A percentile compares a stretch with the other conserved stretches of the same genome.
Evolutionary conservation across 164 flowering plant genomes (phyloP).

Genomic region (Kalanchoe fedtschenkoi): DNA sequence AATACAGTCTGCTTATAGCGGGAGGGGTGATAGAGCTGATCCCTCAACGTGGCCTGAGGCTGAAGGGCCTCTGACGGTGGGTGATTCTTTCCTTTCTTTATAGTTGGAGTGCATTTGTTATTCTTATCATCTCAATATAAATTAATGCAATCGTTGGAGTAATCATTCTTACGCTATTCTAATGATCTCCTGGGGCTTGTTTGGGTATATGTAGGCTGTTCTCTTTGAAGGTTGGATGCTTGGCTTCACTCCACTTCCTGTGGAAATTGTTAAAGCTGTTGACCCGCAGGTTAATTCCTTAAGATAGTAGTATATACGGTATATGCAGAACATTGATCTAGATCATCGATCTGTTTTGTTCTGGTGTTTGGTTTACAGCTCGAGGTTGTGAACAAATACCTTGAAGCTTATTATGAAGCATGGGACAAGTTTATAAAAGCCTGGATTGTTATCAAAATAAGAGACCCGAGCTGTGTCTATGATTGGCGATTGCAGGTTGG

Average conservation of each 20-base stretch:
- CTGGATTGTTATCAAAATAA: slow-evolving; percentile 87
- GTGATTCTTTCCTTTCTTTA: slow-evolving; percentile 8
- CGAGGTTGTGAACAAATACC: slow-evolving; percentile 61
- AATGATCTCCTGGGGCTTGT: not conserved
- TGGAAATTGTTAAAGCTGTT: slow-evolving; percentile 52
- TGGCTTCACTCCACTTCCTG: slow-evolving; percentile 83
- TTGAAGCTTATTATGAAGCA: slow-evolving; percentile 85
- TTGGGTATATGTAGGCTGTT: slow-evolving; percentile 38
- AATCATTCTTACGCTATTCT: not conserved
- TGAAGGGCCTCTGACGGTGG: slow-evolving; percentile 84
- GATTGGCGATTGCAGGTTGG: slow-evolving; percentile 93
- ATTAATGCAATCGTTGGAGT: not conserved
- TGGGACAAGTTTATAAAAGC: slow-evolving; percentile 84
- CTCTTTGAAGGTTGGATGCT: slow-evolving; percentile 99
- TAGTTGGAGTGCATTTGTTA: not conserved
- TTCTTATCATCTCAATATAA: not conserved
- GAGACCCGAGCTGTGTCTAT: slow-evolving; percentile 75
- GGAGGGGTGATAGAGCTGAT: slow-evolving; percentile 86
- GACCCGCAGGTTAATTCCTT: slow-evolving; percentile 4
- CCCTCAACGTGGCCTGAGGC: slow-evolving; percentile 89
- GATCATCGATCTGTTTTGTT: not conserved
- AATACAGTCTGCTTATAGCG: slow-evolving; percentile 70
- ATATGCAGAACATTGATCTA: not conserved
- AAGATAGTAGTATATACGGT: not conserved
- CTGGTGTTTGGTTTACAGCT: slow-evolving; percentile 34